Evolutionary conservation across 2,329 filamentous ascomycete genomes (phyloP).

Genomic region (Penicillium sp.): DNA sequence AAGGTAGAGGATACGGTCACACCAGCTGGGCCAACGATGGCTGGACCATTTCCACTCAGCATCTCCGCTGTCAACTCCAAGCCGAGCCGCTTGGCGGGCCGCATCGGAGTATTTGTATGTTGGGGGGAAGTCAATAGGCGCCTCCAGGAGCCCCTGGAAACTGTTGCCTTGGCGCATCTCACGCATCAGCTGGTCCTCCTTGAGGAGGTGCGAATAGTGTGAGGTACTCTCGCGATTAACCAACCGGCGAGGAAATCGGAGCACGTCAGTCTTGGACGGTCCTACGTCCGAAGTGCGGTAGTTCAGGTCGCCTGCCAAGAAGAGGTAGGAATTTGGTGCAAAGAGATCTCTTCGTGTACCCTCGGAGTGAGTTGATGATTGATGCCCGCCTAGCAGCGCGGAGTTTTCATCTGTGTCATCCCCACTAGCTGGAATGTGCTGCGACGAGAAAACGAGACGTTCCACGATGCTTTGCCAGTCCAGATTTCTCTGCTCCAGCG

Average conservation of each 20-base stretch:
- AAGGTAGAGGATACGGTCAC: slow-evolving; percentile 84
- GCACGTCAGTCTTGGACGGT: slow-evolving; percentile 63
- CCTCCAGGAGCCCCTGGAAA: slow-evolving; percentile 78
- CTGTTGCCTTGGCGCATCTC: slow-evolving; percentile 72
- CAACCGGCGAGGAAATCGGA: slow-evolving; percentile 66
- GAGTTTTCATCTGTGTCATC: slow-evolving; percentile 39
- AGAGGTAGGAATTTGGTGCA: slow-evolving; percentile 74
- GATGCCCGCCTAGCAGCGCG: slow-evolving; percentile 33
- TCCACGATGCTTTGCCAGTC: slow-evolving; percentile 88
- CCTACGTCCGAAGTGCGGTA: slow-evolving; percentile 78
- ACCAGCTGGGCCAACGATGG: slow-evolving; percentile 91
- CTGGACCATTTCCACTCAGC: slow-evolving; percentile 73
- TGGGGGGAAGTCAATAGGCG: slow-evolving; percentile 77
- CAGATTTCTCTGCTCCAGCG: slow-evolving; percentile 73
- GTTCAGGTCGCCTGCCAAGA: slow-evolving; percentile 91
- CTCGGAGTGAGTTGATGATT: slow-evolving; percentile 34
- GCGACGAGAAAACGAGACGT: slow-evolving; percentile 70
- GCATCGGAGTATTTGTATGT: slow-evolving; percentile 83
- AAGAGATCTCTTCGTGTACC: slow-evolving; percentile 62
- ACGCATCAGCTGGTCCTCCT: slow-evolving; percentile 75
- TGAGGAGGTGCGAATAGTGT: slow-evolving; percentile 70
- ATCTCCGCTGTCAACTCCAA: slow-evolving; percentile 25
- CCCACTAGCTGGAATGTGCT: slow-evolving; percentile 13
- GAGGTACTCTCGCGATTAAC: slow-evolving; percentile 55
- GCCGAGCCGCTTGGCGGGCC: slow-evolving; percentile 43